phyloP scores from a whole-genome alignment of 2,329 filamentous ascomycete species.

The Ascosphaera pollenicola region DNA sequence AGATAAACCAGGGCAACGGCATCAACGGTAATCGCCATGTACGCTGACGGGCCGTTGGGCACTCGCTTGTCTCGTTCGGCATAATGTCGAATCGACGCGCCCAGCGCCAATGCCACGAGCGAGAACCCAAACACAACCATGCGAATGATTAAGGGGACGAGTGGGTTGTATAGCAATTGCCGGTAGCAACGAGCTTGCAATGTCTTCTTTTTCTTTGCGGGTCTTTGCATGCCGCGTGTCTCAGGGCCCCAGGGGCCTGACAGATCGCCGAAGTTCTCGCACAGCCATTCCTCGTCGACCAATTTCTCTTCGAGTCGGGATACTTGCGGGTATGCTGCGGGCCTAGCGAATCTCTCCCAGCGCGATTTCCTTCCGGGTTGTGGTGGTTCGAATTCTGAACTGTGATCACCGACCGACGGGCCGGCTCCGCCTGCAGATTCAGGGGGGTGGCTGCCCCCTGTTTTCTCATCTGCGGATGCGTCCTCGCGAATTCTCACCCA shows the following conservation, averaged over 20 bases:
- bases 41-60: slow-evolving; percentile 49
- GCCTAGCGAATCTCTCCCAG: slow-evolving; percentile 23
- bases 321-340: slow-evolving; percentile 20
- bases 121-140: slow-evolving; percentile 67
- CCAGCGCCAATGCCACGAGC: slow-evolving; percentile 56
- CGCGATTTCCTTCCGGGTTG: slow-evolving; percentile 16
- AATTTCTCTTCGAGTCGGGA: slow-evolving; percentile 16
- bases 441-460: too few relatives aligned
- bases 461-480: neutral
- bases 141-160: slow-evolving; percentile 69
- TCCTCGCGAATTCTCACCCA: slow-evolving; percentile 5
- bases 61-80: slow-evolving; percentile 23
- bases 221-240: slow-evolving; percentile 24
- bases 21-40: slow-evolving; percentile 79
- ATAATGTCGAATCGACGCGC: slow-evolving; percentile 48
- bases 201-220: slow-evolving; percentile 27
- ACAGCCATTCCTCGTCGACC: slow-evolving; percentile 24
- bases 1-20: slow-evolving; percentile 76
- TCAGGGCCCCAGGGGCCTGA: slow-evolving; percentile 27
- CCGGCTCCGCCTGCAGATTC: too few relatives aligned
- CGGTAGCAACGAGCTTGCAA: slow-evolving; percentile 41
- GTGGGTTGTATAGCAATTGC: slow-evolving; percentile 53
- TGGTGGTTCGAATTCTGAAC: neutral
- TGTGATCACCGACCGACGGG: neutral
- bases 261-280: slow-evolving; percentile 22